phyloP scores from a whole-genome alignment of 371 early-diverging fungal genomes.

The Lichtheimia hyalospora region DNA sequence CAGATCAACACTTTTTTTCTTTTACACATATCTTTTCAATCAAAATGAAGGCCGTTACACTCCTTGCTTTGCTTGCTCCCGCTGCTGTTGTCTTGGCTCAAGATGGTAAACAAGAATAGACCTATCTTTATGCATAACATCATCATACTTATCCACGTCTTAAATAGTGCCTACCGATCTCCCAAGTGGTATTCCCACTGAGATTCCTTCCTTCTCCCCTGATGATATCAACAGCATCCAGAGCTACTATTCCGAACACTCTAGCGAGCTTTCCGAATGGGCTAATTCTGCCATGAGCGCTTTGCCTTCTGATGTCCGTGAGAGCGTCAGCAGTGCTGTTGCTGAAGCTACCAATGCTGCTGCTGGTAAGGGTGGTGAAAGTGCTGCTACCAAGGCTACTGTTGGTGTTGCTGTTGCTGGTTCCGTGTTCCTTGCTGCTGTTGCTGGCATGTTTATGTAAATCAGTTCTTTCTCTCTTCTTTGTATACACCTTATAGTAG shows the following conservation, averaged over 20 bases:
- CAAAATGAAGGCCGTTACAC: conserved; percentile 8
- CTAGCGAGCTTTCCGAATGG: no score
- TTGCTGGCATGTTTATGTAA: conserved; percentile 1
- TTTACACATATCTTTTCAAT: background rate
- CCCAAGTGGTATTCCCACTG: no score
- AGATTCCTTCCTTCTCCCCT: no score
- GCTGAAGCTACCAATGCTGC: background rate
- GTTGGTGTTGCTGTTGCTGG: conserved; percentile 3
- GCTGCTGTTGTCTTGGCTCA: conserved; percentile 5
- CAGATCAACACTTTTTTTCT: background rate
- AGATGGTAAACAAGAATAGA: background rate
- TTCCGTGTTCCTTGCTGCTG: background rate
- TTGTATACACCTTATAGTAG: no score
- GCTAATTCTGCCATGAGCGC: no score
- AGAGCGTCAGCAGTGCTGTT: conserved; percentile 9
- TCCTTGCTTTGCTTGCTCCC: conserved; percentile 4
- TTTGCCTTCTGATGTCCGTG: background rate
- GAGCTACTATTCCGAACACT: no score
- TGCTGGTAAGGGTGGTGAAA: background rate
- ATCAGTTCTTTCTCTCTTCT: background rate
- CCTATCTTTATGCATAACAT: no score
- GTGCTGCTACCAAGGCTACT: background rate
- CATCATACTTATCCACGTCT: no score
- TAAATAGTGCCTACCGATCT: no score
- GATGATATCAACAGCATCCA: no score